Evolutionary conservation across 306 rosid species (phyloP), one percentile per base, ranked within the genome.

Genomic region (Fagus crenata): DNA sequence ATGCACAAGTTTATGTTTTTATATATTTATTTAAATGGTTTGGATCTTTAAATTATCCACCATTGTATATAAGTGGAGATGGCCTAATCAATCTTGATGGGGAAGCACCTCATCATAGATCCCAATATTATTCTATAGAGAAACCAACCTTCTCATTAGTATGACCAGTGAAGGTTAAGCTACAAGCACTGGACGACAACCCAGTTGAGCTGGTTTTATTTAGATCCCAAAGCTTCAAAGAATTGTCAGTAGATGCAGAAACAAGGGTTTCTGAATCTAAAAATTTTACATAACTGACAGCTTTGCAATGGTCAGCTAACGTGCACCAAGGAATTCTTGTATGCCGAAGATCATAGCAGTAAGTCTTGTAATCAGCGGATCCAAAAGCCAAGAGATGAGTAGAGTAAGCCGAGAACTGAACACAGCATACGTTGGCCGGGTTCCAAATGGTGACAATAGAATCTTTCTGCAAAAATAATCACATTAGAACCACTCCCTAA

Each of bases 341-440:
- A 86, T 89, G 85, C 22, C 97, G 96, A 75, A 92, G 89, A 89
- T 94, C 98, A 81, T 89, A 94, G 89, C 96, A 94, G 80, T 92
- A 94, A 54, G 91, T 94, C 77, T 75, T 83, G 86, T 86, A 94
- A 81, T 94, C 91, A 0, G 97, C 91, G 72, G 95, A 92, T 58
- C 98, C 98, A 53, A 92, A 88, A 53, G 95, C 89, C 80, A 94
- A 81, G 64, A 90, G 82, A 81, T 94, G 88, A 58, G 92, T 86
- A 67, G 98, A 94, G 84, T 92, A 90, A 55, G 93, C 49, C 77
- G 98, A 94, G 88, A 94, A 94, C 76, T 94, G 97, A 77, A 94
- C 97, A 72, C 98, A 92, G 88, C 97, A 94, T 65, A 94, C 98
- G 70, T 90, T 92, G 65, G 97, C 97, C 81, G 78, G 78, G 85